These are phyloP conservation scores for Withania somnifera DNA, from an alignment of 305 asterid species.

Conservation along the genomic window DNA sequence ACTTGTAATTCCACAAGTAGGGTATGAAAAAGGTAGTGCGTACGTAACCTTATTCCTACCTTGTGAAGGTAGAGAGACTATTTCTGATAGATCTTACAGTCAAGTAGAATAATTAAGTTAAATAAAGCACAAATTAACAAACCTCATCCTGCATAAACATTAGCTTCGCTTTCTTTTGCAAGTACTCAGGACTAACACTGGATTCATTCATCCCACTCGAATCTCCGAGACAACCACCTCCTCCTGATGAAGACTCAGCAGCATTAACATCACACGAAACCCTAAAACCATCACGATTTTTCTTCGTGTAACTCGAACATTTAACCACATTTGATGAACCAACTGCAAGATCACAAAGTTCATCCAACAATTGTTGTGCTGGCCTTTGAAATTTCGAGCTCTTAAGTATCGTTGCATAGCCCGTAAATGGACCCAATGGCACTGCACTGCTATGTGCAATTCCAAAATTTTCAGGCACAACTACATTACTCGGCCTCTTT, in stretches of 20 bases:
- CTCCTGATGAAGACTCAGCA: conserved; percentile 10
- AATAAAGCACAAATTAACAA: conserved; percentile 3
- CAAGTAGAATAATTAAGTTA: background rate
- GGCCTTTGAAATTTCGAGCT: conserved; percentile 55
- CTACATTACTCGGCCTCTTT: background rate
- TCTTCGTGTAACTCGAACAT: background rate
- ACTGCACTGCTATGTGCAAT: conserved; percentile 33
- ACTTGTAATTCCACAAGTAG: background rate
- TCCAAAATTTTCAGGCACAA: conserved; percentile 8
- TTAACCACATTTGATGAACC: conserved; percentile 20
- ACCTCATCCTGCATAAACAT: conserved; percentile 79
- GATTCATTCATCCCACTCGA: conserved; percentile 27
- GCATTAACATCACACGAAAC: conserved; percentile 21
- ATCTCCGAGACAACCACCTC: conserved; percentile 8
- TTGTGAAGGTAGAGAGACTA: background rate
- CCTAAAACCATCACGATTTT: conserved; percentile 23
- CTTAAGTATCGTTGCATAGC: conserved; percentile 55
- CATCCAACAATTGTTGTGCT: conserved; percentile 57
- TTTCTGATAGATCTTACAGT: background rate
- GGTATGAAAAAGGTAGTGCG: background rate
- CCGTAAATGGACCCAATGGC: conserved; percentile 79
- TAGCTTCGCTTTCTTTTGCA: conserved; percentile 54
- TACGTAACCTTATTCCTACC: background rate
- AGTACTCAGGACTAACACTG: conserved; percentile 24
- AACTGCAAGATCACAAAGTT: conserved; percentile 25